Conservation (phyloP, 2,329 filamentous ascomycete species). For the Colletotrichum siamense region DNA sequence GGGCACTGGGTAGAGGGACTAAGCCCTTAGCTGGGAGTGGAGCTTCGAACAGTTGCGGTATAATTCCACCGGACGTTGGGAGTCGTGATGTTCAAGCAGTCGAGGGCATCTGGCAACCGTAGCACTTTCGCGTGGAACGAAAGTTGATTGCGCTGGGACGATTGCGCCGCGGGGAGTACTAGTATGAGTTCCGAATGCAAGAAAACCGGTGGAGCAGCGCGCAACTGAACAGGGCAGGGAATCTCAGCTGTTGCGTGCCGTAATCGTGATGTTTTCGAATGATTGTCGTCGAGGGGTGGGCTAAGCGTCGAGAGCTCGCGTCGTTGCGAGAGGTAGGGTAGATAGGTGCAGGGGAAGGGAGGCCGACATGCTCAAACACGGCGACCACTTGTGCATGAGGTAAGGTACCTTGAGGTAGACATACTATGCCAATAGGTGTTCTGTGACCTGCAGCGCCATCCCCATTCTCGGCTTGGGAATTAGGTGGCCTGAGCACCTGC, state of each 20-base stretch:
- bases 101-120: conserved; percentile 29
- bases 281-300: background rate
- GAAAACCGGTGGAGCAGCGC: background rate
- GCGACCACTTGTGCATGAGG: background rate
- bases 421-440: background rate
- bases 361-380: background rate
- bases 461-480: background rate
- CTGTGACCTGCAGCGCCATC: background rate
- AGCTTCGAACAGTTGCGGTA: background rate
- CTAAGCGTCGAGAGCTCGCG: background rate
- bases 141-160: background rate
- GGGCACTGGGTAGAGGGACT: background rate
- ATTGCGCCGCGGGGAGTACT: background rate
- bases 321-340: background rate
- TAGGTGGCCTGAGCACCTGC: background rate
- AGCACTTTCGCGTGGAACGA: background rate
- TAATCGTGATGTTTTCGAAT: background rate
- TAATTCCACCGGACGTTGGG: background rate
- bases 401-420: background rate
- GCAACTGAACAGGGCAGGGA: background rate
- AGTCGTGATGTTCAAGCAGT: conserved; percentile 30
- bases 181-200: background rate
- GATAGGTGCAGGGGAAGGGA: background rate
- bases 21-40: conserved; percentile 6
- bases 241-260: background rate